Conservation (phyloP, 495 filamentous ascomycete species). For the Podospora fimiseda region DNA sequence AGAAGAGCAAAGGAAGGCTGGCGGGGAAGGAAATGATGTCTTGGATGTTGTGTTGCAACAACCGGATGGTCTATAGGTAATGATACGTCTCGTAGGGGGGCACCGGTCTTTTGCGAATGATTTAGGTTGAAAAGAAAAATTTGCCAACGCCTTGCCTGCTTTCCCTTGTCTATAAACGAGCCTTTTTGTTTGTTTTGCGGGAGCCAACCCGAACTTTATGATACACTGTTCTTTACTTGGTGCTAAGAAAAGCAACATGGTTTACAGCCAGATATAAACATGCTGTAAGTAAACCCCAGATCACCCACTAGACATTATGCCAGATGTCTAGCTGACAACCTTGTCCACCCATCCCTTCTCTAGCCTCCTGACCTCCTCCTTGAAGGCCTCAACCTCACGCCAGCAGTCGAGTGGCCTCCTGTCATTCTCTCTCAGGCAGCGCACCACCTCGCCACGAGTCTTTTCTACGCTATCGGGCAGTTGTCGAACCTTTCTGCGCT, state of each 20-base stretch:
- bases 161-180: conserved; percentile 8
- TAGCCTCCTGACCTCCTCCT: conserved; percentile 73
- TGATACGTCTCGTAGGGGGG: background rate
- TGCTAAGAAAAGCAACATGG: background rate
- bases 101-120: background rate
- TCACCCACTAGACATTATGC: too few species aligned
- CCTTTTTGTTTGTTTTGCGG: background rate
- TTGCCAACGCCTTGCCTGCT: conserved; percentile 1
- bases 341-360: conserved; percentile 84
- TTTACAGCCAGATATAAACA: background rate
- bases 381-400: conserved; percentile 87
- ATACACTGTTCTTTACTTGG: background rate
- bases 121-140: background rate
- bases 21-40: too few species aligned
- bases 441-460: conserved; percentile 70
- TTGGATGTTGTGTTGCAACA: conserved; percentile 11
- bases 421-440: conserved; percentile 80
- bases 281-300: conserved; percentile 1
- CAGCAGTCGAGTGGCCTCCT: conserved; percentile 90
- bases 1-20: conserved; percentile 17
- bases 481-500: conserved; percentile 62
- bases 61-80: conserved; percentile 8
- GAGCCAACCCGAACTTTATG: background rate
- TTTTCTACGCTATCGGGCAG: conserved; percentile 56
- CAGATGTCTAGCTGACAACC: conserved; percentile 56